These are phyloP conservation scores for Cochlearia excelsa DNA, from an alignment of 345 rosid species.

Conservation along the genomic window DNA sequence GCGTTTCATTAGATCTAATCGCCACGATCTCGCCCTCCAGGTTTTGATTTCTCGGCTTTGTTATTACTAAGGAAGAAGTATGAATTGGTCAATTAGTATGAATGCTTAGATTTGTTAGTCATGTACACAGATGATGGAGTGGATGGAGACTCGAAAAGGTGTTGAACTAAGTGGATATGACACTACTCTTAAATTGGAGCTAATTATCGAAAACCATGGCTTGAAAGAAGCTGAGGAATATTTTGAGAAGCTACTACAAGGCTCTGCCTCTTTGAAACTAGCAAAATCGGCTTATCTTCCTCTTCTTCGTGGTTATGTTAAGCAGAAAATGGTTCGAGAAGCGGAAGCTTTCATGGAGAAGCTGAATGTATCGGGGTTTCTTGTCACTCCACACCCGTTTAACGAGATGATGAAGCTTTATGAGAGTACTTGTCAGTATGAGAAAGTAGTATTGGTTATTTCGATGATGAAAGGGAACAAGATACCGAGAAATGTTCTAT, in stretches of 20 bases:
- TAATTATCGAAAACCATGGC: conserved; percentile 43
- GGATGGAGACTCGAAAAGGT: conserved; percentile 47
- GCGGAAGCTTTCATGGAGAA: conserved; percentile 56
- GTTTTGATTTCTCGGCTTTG: conserved; percentile 22
- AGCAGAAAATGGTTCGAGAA: conserved; percentile 37
- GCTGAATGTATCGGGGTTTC: conserved; percentile 45
- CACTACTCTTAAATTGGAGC: conserved; percentile 41
- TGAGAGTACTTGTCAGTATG: conserved; percentile 34
- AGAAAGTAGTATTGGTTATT: conserved; percentile 52
- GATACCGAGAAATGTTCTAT: conserved; percentile 49
- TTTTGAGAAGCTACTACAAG: conserved; percentile 36
- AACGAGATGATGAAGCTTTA: conserved; percentile 76
- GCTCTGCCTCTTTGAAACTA: conserved; percentile 21
- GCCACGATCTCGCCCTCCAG: conserved; percentile 54
- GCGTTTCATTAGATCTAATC: conserved; percentile 38
- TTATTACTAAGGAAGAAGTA: too few relatives aligned
- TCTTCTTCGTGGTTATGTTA: conserved; percentile 53
- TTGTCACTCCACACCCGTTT: conserved; percentile 50
- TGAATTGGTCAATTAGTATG: background rate
- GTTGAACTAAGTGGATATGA: conserved; percentile 34
- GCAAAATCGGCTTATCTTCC: conserved; percentile 46
- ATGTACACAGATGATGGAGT: conserved; percentile 43
- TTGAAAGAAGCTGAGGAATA: conserved; percentile 48
- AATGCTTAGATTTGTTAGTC: background rate
- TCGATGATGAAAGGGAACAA: conserved; percentile 50